phyloP scores from a whole-genome alignment of 1,139 yeast species.

The Casaregolazyma lundiana region DNA sequence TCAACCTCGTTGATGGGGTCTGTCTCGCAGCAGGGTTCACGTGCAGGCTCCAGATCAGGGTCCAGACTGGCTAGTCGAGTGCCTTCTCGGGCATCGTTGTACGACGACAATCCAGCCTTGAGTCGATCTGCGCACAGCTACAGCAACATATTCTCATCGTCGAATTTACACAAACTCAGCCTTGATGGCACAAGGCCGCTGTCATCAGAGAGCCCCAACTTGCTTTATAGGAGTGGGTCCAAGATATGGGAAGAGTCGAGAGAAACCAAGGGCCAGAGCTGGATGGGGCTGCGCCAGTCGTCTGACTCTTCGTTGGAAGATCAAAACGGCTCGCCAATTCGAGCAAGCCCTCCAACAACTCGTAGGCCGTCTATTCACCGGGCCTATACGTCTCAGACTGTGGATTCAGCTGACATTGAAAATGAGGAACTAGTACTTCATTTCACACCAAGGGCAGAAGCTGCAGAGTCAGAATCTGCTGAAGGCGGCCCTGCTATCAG shows the following conservation, averaged over 20 bases:
- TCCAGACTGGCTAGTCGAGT: constrained; percentile 1
- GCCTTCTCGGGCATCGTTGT: background rate
- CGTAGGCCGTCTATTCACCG: constrained; percentile 8
- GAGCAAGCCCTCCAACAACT: constrained; percentile 1
- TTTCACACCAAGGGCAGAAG: constrained; percentile 7
- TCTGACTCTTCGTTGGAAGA: constrained; percentile 14
- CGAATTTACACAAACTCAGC: constrained; percentile 6
- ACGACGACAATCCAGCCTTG: constrained; percentile 1
- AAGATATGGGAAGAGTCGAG: constrained; percentile 28
- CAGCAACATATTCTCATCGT: constrained; percentile 7
- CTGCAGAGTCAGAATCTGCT: constrained; percentile 13
- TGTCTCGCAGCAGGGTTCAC: constrained; percentile 3
- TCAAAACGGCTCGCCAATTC: background rate
- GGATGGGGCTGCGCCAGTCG: constrained; percentile 22
- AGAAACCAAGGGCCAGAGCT: constrained; percentile 27
- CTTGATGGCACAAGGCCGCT: background rate
- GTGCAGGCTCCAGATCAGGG: constrained; percentile 1
- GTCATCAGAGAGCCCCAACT: constrained; percentile 5
- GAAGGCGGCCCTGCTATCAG: constrained; percentile 8
- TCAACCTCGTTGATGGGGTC: background rate
- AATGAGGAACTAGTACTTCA: constrained; percentile 12
- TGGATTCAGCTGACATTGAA: constrained; percentile 13
- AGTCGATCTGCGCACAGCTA: constrained; percentile 7
- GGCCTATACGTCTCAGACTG: constrained; percentile 3
- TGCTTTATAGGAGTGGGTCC: constrained; percentile 27